These are phyloP conservation scores for Vaccinium macrocarpon DNA, from an alignment of 148 eudicot genomes.

Conservation along the genomic window DNA sequence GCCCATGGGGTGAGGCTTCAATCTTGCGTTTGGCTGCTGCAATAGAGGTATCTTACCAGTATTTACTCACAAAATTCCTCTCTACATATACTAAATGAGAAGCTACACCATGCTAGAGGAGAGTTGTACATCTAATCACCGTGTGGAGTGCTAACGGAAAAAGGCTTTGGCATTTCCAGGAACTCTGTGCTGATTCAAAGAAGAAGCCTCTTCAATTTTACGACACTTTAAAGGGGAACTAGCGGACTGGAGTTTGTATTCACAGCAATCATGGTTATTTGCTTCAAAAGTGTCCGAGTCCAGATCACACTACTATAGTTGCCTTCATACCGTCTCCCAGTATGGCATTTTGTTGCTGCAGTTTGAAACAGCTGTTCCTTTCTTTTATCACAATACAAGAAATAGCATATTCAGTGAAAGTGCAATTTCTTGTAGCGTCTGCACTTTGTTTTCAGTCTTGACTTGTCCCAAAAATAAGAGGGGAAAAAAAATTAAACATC, in stretches of 20 bases:
- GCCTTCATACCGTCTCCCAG: not conserved
- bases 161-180: constrained; percentile 8
- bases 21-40: constrained; percentile 80
- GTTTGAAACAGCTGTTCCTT: not conserved
- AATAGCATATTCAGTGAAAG: not conserved
- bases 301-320: not conserved
- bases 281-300: not conserved
- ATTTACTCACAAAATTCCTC: not conserved
- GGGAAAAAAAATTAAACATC: not conserved
- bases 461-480: not conserved
- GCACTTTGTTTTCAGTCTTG: not conserved
- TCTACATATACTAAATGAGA: too few species aligned
- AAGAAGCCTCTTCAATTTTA: constrained; percentile 62
- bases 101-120: not conserved
- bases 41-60: constrained; percentile 51
- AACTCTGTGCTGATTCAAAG: constrained; percentile 33
- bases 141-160: not conserved
- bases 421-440: not conserved
- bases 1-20: constrained; percentile 94
- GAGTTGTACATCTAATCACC: not conserved
- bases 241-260: not conserved
- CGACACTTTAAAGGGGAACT: constrained; percentile 61
- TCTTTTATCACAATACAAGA: not conserved
- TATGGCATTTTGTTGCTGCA: constrained; percentile 6
- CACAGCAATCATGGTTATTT: not conserved